Percentiles rank a stretch among this genome's conserved stretches.
Conservation (phyloP, 352 stramenopile species). For the Phytopythium vexans region DNA sequence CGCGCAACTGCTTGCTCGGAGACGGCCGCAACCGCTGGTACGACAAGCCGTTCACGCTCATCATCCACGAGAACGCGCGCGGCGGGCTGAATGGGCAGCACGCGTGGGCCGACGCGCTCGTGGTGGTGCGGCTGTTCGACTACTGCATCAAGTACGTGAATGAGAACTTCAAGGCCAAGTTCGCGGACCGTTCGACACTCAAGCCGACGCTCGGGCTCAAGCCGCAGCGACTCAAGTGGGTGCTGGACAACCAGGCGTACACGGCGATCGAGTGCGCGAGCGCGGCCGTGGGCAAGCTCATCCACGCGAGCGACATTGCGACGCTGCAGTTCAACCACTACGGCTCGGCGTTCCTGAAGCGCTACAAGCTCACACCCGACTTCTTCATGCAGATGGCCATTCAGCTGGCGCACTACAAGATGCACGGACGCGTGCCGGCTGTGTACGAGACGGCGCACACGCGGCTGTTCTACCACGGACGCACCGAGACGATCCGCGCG, state of each 20-base stretch:
- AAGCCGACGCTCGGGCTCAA: constrained; percentile 62
- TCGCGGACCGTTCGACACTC: constrained; percentile 67
- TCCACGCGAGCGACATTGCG: constrained; percentile 88
- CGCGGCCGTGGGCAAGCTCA: constrained; percentile 89
- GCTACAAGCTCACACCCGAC: constrained; percentile 94
- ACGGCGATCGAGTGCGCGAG: constrained; percentile 87
- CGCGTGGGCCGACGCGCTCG: constrained; percentile 96
- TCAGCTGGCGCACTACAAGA: constrained; percentile 96
- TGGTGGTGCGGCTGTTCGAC: constrained; percentile 93
- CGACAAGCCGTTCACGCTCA: constrained; percentile 97
- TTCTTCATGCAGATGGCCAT: constrained; percentile 97
- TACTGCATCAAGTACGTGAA: constrained; percentile 93
- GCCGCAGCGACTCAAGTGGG: constrained; percentile 75
- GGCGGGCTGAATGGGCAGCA: constrained; percentile 95
- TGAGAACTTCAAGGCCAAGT: constrained; percentile 88
- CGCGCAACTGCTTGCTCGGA: constrained; percentile 78
- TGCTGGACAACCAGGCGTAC: constrained; percentile 77
- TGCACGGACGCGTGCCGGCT: constrained; percentile 90
- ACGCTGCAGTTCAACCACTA: constrained; percentile 93
- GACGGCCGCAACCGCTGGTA: constrained; percentile 97
- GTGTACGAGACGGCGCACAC: constrained; percentile 98
- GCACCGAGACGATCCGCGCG: constrained; percentile 91
- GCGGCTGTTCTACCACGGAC: constrained; percentile 96
- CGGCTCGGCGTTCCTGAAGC: constrained; percentile 90
- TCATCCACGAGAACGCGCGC: constrained; percentile 96